These are phyloP conservation scores for Pythium inflatum DNA, from an alignment of 352 stramenopile genomes.

Conservation along the genomic window DNA sequence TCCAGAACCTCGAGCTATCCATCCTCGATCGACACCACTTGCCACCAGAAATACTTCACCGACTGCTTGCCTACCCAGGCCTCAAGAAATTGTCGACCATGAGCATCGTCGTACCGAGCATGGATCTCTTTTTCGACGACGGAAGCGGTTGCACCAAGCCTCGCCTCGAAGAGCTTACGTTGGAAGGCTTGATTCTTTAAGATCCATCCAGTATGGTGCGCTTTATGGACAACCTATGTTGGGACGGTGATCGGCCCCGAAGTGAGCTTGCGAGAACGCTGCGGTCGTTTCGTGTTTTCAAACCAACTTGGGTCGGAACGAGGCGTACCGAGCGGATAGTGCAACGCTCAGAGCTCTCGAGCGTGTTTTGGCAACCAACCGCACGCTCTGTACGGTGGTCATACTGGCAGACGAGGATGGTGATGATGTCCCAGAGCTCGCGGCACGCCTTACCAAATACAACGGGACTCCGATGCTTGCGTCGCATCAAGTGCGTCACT, in stretches of 20 bases:
- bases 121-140: slow-evolving; percentile 7
- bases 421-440: too few species aligned
- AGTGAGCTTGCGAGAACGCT: slow-evolving; percentile 4
- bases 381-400: not conserved
- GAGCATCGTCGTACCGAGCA: not conserved
- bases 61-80: slow-evolving; percentile 1
- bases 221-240: slow-evolving; percentile 1
- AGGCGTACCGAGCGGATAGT: too few species aligned
- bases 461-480: not conserved
- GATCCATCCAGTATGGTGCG: slow-evolving; percentile 5
- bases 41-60: not conserved
- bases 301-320: too few species aligned
- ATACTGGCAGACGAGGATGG: not conserved
- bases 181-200: not conserved
- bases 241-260: not conserved
- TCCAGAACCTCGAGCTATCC: not conserved
- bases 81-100: not conserved
- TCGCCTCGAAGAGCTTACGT: not conserved
- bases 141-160: not conserved
- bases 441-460: not conserved
- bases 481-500: not conserved
- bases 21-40: not conserved
- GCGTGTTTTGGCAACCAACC: too few species aligned
- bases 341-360: too few species aligned
- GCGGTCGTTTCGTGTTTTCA: not conserved